Evolutionary conservation across 768 basidiomycete genomes (phyloP).

Genomic region (Lentinula sp.): DNA sequence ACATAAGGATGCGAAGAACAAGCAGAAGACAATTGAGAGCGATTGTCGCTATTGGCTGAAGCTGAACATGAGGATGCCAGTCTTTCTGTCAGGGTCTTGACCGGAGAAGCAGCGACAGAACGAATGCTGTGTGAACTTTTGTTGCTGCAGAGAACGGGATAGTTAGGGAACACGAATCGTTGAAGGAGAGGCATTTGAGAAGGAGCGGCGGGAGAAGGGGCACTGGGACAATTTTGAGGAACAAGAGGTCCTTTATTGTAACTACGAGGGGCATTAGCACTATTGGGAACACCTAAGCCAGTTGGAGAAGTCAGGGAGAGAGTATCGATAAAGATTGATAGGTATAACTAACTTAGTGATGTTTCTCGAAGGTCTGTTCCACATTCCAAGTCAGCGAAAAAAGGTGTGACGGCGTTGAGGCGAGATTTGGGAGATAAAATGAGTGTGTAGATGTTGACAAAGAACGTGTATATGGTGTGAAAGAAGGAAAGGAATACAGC

Average conservation of each 20-base stretch:
- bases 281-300: neutral
- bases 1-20: neutral
- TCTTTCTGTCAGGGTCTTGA: neutral
- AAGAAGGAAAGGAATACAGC: neutral
- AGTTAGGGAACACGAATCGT: neutral
- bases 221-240: neutral
- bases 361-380: neutral
- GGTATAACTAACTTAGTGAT: neutral
- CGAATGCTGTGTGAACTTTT: neutral
- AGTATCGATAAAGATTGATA: neutral
- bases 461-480: slow-evolving; percentile 4
- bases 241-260: neutral
- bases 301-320: neutral
- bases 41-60: neutral
- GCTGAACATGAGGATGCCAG: neutral
- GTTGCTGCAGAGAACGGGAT: neutral
- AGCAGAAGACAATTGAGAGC: neutral
- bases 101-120: neutral
- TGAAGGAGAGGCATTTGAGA: neutral
- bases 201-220: neutral
- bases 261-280: neutral
- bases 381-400: slow-evolving; percentile 1
- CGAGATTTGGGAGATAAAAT: neutral
- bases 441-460: slow-evolving; percentile 1
- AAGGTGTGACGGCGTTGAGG: neutral